Evolutionary conservation across 805 yeast genomes (phyloP), one percentile per base, ranked within the genome.

Genomic region (Nakazawaea wyomingensis): DNA sequence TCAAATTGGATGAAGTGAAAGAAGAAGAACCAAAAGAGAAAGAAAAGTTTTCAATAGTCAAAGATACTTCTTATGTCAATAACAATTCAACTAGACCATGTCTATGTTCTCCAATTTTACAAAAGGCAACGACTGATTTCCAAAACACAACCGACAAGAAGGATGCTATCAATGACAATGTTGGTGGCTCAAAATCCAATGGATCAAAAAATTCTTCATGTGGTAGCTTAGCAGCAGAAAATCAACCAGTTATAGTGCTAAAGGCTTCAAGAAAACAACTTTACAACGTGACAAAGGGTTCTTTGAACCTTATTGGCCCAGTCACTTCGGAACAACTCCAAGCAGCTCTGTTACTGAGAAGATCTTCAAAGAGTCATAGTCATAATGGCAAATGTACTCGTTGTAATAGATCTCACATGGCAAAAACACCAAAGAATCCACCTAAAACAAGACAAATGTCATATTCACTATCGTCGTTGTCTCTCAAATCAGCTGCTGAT

Each of bases 231-330:
- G 43, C 48, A 5, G 41, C 43, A 13, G 45, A 44, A 28, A 21
- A 36, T 29, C 49, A 48, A 26, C 44, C 63, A 1, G 65, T 65
- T 1, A 60, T 61, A 18, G 52, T 62, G 16, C 50, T 65, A 4
- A 56, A 55, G 39, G 68, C 66, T 6, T 49, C 64, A 11, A 61
- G 55, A 41, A 53, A 64, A 40, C 64, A 61, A 41, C 58, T 65
- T n/a, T 64, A 47, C 45, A 62, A 62, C 41, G 69, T 63, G 24
- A 50, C 62, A 4, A 61, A 38, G 37, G 59, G 61, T 1, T 62
- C 68, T 1, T 40, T 64, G 19, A 52, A 52, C 17, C 46, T 64
- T 22, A 41, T 64, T 26, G 61, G 57, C 11, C 68, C 69, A 3
- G 64, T 64, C 3, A 45, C 24, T 9, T n/a, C 28, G 24, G 13